Percentiles rank a stretch among this genome's conserved stretches.
Evolutionary conservation across 2,329 filamentous ascomycete species (phyloP).

Genomic region (Phaeomoniella chlamydospora): DNA sequence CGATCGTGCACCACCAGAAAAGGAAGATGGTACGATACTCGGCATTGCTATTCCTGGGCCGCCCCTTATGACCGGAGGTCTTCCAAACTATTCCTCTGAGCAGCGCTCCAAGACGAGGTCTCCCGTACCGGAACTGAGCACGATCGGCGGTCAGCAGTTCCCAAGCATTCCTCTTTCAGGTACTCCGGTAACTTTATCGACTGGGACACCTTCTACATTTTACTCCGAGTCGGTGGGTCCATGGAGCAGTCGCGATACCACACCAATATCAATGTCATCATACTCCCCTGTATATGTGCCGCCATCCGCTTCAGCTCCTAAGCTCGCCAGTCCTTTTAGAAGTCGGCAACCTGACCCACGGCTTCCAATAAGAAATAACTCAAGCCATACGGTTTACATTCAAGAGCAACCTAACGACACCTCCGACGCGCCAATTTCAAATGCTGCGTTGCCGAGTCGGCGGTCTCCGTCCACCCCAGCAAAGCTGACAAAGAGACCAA

Average conservation of each 20-base stretch:
- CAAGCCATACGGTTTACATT: slow-evolving; percentile 6
- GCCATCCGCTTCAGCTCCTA: slow-evolving; percentile 19
- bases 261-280: slow-evolving; percentile 33
- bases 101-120: background rate
- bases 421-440: slow-evolving; percentile 8
- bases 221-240: slow-evolving; percentile 30
- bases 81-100: background rate
- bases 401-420: slow-evolving; percentile 6
- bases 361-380: slow-evolving; percentile 2
- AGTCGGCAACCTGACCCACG: slow-evolving; percentile 8
- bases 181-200: slow-evolving; percentile 21
- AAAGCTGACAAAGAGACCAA: slow-evolving; percentile 2
- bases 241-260: slow-evolving; percentile 30
- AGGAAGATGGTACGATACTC: background rate
- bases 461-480: slow-evolving; percentile 1
- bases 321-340: slow-evolving; percentile 7
- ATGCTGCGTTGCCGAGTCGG: slow-evolving; percentile 4
- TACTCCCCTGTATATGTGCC: slow-evolving; percentile 30
- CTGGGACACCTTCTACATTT: slow-evolving; percentile 29
- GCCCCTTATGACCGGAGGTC: background rate
- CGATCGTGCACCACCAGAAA: background rate
- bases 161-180: slow-evolving; percentile 9
- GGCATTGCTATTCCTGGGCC: background rate
- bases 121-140: background rate
- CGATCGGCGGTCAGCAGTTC: background rate